A percentile compares a stretch with the other conserved stretches of the same genome.
phyloP scores from a whole-genome alignment of 768 basidiomycete genomes.

The Leccinum longicurvipes region DNA sequence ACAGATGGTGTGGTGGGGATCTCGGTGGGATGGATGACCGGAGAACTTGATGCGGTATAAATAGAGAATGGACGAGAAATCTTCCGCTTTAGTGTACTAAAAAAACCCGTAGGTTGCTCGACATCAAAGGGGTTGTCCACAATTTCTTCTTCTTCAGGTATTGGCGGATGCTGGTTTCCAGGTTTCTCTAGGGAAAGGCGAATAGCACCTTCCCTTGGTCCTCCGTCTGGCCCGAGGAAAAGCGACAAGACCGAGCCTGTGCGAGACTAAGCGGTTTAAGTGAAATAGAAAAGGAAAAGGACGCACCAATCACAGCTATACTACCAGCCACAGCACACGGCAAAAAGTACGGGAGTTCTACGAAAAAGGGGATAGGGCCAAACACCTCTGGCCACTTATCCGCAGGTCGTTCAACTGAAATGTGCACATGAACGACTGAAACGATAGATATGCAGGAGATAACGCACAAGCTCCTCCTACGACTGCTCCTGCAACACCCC shows the following conservation, averaged over 20 bases:
- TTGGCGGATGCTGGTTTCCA: slow-evolving; percentile 40
- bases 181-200: slow-evolving; percentile 78
- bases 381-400: slow-evolving; percentile 84
- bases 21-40: slow-evolving; percentile 35
- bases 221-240: slow-evolving; percentile 90
- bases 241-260: slow-evolving; percentile 82
- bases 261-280: not conserved
- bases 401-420: slow-evolving; percentile 75
- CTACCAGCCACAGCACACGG: slow-evolving; percentile 77
- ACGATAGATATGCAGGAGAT: not conserved
- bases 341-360: slow-evolving; percentile 84
- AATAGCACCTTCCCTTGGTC: slow-evolving; percentile 83
- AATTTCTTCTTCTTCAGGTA: slow-evolving; percentile 64
- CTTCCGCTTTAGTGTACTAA: slow-evolving; percentile 44
- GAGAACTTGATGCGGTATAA: slow-evolving; percentile 53
- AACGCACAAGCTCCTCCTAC: slow-evolving; percentile 78
- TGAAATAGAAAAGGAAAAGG: not conserved
- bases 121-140: slow-evolving; percentile 47
- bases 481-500: slow-evolving; percentile 88
- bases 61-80: slow-evolving; percentile 56
- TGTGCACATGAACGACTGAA: slow-evolving; percentile 5
- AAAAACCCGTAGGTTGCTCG: slow-evolving; percentile 31
- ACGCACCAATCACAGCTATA: slow-evolving; percentile 66
- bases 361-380: slow-evolving; percentile 61
- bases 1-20: slow-evolving; percentile 39